These are phyloP conservation scores for Amanita subjunquillea DNA, from an alignment of 768 basidiomycete genomes.

Conservation along the genomic window DNA sequence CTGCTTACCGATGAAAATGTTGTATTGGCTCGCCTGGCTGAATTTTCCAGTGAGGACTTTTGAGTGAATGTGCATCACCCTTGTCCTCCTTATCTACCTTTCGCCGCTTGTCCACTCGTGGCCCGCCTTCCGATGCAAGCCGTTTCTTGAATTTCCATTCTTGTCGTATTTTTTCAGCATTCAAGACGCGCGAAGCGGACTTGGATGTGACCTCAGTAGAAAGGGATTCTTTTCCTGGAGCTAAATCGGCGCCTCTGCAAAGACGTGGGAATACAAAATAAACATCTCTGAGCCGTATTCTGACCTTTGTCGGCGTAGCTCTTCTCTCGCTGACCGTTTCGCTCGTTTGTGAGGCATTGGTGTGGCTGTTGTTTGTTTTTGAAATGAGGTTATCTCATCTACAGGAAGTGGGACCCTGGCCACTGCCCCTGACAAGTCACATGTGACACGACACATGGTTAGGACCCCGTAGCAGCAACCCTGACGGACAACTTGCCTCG, in stretches of 20 bases:
- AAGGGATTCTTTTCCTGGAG: slow-evolving; percentile 32
- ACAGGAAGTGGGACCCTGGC: neutral
- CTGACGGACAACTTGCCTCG: neutral
- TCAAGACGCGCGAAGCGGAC: slow-evolving; percentile 51
- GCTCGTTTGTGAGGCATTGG: slow-evolving; percentile 63
- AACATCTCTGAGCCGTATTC: neutral
- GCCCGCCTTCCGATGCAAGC: slow-evolving; percentile 16
- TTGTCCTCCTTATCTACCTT: slow-evolving; percentile 16
- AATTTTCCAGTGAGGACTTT: slow-evolving; percentile 30
- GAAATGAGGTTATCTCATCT: neutral
- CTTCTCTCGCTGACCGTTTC: slow-evolving; percentile 39
- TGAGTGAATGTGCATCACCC: slow-evolving; percentile 5
- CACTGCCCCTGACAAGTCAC: neutral
- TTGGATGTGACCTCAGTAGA: slow-evolving; percentile 60
- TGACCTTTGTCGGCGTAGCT: slow-evolving; percentile 28
- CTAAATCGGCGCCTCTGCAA: slow-evolving; percentile 38
- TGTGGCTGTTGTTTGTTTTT: neutral
- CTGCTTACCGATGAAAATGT: slow-evolving; percentile 63
- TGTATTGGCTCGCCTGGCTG: slow-evolving; percentile 61
- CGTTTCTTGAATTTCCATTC: slow-evolving; percentile 42
- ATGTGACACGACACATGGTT: neutral
- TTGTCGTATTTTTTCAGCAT: slow-evolving; percentile 48
- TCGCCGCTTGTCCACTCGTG: slow-evolving; percentile 20
- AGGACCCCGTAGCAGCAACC: neutral
- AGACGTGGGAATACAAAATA: neutral